Evolutionary conservation across 1,284 basidiomycete species (phyloP).

Genomic region (Rhodotorula sp.): DNA sequence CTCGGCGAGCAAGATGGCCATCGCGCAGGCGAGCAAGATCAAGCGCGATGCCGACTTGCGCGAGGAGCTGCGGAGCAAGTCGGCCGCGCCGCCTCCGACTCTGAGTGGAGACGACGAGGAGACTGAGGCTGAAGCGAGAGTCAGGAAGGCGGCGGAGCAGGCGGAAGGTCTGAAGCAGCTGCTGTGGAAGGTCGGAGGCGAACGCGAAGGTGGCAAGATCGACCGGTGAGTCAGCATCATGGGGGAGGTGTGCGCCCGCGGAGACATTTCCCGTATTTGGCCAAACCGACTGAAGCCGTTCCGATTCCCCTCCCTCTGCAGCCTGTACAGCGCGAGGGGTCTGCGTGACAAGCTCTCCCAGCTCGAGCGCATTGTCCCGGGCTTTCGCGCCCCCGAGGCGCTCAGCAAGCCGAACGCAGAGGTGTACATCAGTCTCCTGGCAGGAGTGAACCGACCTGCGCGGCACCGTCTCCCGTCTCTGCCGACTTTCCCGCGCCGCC

Average conservation of each 20-base stretch:
- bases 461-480: neutral
- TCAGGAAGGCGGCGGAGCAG: neutral
- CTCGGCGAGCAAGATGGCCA: neutral
- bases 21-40: neutral
- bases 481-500: neutral
- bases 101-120: neutral
- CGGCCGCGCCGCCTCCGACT: neutral
- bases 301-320: neutral
- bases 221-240: neutral
- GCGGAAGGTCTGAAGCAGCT: neutral
- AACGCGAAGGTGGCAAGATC: neutral
- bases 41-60: neutral
- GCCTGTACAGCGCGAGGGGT: neutral
- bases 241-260: no score
- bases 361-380: neutral
- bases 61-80: neutral
- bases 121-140: neutral
- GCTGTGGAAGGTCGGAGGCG: constrained; percentile 2
- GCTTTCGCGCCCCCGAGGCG: neutral
- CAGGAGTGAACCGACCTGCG: neutral
- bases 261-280: neutral
- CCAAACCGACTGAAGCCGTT: neutral
- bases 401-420: neutral
- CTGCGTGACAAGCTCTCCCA: neutral
- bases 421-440: neutral